Evolutionary conservation across 176 grass and related monocot species (phyloP), one percentile per base, ranked within the genome.

Genomic region (Saccharum officinarum): DNA sequence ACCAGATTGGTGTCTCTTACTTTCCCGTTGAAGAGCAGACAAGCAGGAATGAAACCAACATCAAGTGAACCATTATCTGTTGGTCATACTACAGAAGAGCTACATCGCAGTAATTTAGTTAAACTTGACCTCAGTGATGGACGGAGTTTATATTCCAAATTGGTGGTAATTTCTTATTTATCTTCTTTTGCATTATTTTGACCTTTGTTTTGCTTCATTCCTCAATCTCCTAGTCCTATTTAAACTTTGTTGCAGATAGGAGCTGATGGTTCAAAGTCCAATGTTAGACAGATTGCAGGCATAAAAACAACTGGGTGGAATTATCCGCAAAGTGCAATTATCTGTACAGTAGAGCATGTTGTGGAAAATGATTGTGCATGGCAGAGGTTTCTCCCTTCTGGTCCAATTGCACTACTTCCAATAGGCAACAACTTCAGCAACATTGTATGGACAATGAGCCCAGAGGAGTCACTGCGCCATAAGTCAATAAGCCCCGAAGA

Each of bases 401-500:
- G 97, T 75, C 97, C 97, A 31, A 91, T 99, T 26, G 97, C 97
- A 66, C 88, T 96, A 54, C 86, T 96, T 41, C 92, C 97, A 7
- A 89, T 99, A 64, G 97, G 93, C 3, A 71, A 89, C 50, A 94
- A 84, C 34, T 99, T 92, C 74, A 99, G 97, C 92, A 99, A 96
- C 81, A 96, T 98, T 86, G 97, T 98, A 37, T 98, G 97, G 97
- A 98, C 97, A 91, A 98, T 98, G 97, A 87, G 81, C 71, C 87
- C 93, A 38, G 90, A 92, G 65, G 91, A 94, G 40, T 83, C 97
- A 71, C 73, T 34, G 0, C 83, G 39, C 47, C 97, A 94, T 60
- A 95, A 94, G 75, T 89, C 78, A 47, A 95, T 95, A 88, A 93
- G 80, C 71, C 13, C 81, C 33, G 88, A 95, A 87, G 88, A 96